phyloP scores from a whole-genome alignment of 192 early-diverging fungal species.

The Dissophora ornata region DNA sequence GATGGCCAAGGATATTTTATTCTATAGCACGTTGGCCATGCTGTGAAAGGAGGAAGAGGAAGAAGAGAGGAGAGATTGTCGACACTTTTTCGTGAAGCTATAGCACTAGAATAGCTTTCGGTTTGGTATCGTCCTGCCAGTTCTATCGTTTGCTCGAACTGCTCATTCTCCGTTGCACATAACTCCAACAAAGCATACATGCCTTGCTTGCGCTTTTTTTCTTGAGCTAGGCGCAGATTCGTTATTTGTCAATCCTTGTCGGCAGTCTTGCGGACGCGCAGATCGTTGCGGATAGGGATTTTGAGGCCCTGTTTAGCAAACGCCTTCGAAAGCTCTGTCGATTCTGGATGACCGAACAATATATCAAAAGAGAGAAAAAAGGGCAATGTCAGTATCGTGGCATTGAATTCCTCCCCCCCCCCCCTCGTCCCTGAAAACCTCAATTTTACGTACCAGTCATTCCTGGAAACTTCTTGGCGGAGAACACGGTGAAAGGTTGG shows the following conservation, averaged over 20 bases:
- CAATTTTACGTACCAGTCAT: slow-evolving; percentile 73
- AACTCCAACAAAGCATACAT: no score
- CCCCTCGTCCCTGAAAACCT: background rate
- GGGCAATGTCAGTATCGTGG: background rate
- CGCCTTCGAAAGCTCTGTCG: slow-evolving; percentile 75
- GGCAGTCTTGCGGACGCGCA: slow-evolving; percentile 44
- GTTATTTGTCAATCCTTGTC: slow-evolving; percentile 9
- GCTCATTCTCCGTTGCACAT: no score
- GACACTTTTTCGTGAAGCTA: no score
- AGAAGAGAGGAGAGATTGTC: no score
- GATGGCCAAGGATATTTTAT: slow-evolving; percentile 1
- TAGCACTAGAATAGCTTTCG: no score
- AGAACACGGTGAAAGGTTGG: slow-evolving; percentile 81
- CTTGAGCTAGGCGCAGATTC: no score
- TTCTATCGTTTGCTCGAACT: no score
- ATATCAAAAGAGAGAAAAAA: background rate
- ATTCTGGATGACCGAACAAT: slow-evolving; percentile 58
- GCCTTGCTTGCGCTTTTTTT: no score
- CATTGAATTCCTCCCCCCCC: background rate
- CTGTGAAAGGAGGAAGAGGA: no score
- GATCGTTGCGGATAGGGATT: slow-evolving; percentile 82
- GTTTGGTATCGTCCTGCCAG: no score
- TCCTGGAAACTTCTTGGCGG: slow-evolving; percentile 84
- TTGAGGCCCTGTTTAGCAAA: slow-evolving; percentile 84
- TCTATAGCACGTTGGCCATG: slow-evolving; percentile 16